Percentiles rank a stretch among this genome's conserved stretches.
These are phyloP conservation scores for Chaetoceros tenuissimus DNA, from an alignment of 108 stramenopile genomes.

Conservation along the genomic window DNA sequence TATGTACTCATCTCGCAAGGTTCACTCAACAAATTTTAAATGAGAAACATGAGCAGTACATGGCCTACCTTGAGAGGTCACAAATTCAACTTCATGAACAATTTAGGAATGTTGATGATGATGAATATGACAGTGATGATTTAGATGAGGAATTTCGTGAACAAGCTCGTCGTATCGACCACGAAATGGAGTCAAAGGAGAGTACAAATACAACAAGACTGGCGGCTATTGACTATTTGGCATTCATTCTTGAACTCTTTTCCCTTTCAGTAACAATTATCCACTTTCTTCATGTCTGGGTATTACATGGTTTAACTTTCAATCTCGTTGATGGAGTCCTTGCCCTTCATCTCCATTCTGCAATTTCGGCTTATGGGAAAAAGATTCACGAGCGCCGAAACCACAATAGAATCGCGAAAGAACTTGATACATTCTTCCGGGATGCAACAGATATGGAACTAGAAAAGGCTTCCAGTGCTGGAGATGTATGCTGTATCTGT, in stretches of 20 bases:
- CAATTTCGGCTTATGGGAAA: conserved; percentile 36
- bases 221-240: conserved; percentile 24
- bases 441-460: conserved; percentile 64
- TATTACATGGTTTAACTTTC: conserved; percentile 51
- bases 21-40: conserved; percentile 31
- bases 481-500: conserved; percentile 78
- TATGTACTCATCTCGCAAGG: conserved; percentile 30
- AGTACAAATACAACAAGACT: conserved; percentile 27
- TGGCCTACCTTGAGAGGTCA: conserved; percentile 26
- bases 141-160: conserved; percentile 6
- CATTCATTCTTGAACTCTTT: conserved; percentile 45
- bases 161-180: conserved; percentile 34
- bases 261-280: conserved; percentile 32
- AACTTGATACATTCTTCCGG: conserved; percentile 40
- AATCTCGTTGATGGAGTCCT: conserved; percentile 63
- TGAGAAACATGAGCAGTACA: conserved; percentile 17
- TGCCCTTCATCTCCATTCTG: conserved; percentile 63
- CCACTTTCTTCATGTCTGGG: conserved; percentile 72
- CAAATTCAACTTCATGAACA: conserved; percentile 30
- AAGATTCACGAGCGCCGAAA: conserved; percentile 62
- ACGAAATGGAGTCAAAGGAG: conserved; percentile 39
- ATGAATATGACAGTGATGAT: background rate
- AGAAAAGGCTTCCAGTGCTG: conserved; percentile 44
- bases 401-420: conserved; percentile 40
- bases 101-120: background rate